Evolutionary conservation across 495 filamentous ascomycete genomes (phyloP).

Genomic region (Penicillium roqueforti): DNA sequence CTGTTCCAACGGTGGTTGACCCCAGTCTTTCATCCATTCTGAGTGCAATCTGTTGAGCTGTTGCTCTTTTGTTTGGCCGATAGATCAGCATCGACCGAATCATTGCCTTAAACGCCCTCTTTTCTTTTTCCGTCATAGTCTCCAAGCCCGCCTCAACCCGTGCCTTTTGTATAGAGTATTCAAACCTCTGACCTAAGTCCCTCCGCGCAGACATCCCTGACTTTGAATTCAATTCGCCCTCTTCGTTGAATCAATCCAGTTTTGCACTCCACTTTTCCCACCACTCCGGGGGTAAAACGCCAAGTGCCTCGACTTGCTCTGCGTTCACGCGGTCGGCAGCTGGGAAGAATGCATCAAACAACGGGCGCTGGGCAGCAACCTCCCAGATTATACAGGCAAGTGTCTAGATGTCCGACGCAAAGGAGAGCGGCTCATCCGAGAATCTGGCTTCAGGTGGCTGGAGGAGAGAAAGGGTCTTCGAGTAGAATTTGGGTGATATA

Average conservation of each 20-base stretch:
- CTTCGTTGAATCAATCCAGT: constrained; percentile 18
- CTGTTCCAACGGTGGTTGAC: constrained; percentile 1
- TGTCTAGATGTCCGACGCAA: constrained; percentile 32
- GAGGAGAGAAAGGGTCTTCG: constrained; percentile 22
- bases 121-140: constrained; percentile 3
- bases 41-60: constrained; percentile 12
- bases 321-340: constrained; percentile 23
- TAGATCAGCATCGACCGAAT: constrained; percentile 13
- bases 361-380: constrained; percentile 25
- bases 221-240: constrained; percentile 11
- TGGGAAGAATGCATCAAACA: constrained; percentile 22
- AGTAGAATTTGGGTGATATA: constrained; percentile 6
- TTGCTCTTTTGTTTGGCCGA: constrained; percentile 9
- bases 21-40: constrained; percentile 15
- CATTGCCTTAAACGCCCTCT: constrained; percentile 20
- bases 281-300: constrained; percentile 29
- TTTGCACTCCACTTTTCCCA: constrained; percentile 20
- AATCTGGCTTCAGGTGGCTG: constrained; percentile 24
- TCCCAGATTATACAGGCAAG: constrained; percentile 32
- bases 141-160: constrained; percentile 15
- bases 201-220: constrained; percentile 4
- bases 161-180: constrained; percentile 19
- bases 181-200: constrained; percentile 15
- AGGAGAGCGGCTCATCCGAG: constrained; percentile 24
- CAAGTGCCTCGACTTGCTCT: constrained; percentile 24